phyloP scores from a whole-genome alignment of 2,329 filamentous ascomycete genomes.

The Colletotrichum incanum region DNA sequence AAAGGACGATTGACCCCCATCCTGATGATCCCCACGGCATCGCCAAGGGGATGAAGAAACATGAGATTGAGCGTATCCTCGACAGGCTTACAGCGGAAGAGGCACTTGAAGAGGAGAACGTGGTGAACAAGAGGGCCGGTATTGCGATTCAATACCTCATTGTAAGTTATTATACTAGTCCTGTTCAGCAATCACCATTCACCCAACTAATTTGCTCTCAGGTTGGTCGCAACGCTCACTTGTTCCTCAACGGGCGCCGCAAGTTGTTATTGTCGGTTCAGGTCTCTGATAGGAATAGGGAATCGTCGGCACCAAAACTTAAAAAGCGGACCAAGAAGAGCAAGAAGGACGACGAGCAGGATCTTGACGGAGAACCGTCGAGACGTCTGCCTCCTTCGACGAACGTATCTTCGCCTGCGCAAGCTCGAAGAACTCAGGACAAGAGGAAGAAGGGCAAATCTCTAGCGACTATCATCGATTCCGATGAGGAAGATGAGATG shows the following conservation, averaged over 20 bases:
- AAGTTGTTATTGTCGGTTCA: slow-evolving; percentile 63
- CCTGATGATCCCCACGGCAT: slow-evolving; percentile 77
- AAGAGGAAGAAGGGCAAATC: slow-evolving; percentile 55
- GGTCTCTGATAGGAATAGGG: slow-evolving; percentile 52
- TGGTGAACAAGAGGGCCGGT: slow-evolving; percentile 70
- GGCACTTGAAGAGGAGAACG: slow-evolving; percentile 80
- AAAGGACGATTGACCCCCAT: slow-evolving; percentile 67
- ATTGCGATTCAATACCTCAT: slow-evolving; percentile 84
- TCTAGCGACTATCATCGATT: slow-evolving; percentile 43
- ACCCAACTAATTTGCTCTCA: slow-evolving; percentile 36
- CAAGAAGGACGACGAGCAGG: slow-evolving; percentile 50
- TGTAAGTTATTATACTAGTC: slow-evolving; percentile 61
- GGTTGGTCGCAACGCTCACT: slow-evolving; percentile 59
- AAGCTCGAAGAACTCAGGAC: slow-evolving; percentile 29
- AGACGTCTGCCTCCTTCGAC: slow-evolving; percentile 56
- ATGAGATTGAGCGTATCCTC: slow-evolving; percentile 88
- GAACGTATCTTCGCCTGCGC: slow-evolving; percentile 67
- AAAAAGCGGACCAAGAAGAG: slow-evolving; percentile 57
- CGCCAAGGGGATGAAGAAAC: slow-evolving; percentile 79
- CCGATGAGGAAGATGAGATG: slow-evolving; percentile 41
- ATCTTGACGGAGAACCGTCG: slow-evolving; percentile 45
- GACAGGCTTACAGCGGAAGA: slow-evolving; percentile 81
- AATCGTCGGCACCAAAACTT: slow-evolving; percentile 49
- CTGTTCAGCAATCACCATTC: background rate
- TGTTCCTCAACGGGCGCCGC: slow-evolving; percentile 62